Evolutionary conservation across 805 yeast species (phyloP), one percentile per base, ranked within the genome.

Genomic region (Yamadazyma kitorensis): DNA sequence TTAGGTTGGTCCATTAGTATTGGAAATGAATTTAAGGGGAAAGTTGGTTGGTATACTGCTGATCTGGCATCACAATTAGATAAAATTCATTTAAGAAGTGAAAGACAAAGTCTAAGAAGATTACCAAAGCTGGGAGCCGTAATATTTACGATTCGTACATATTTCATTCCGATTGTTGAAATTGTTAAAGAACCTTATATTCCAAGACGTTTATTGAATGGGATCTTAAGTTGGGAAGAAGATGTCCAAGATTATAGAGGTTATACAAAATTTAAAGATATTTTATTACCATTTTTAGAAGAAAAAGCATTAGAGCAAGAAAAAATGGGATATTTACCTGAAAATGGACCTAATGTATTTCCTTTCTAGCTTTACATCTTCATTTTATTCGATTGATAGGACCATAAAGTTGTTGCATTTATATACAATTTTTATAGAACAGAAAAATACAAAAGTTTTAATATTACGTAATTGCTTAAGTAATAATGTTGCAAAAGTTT

Each of bases 31-130:
- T 57, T 58, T 32, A 51, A 55, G 9, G 70, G 65, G 6, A 59
- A 53, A 6, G 77, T 79, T 25, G 84, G 84, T 15, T 80, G 86
- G 86, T 68, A 76, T 47, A 74, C 85, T 1, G 82, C 85, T 5
- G 47, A 54, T 10, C 55, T 61, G 10, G 84, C 84, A 2, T 53
- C 52, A 1, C 67, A 63, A 19, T 54, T 76, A 6, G 59, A 57
- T 12, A 68, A 69, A 39, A 51, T 80, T 20, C 74, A 70, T 53
- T 78, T 70, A 55, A 67, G 86, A 44, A 74, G 81, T 17, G 86
- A 80, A 51, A 62, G 86, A 53, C 86, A 80, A 51, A 67, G 80
- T 29, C 60, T 80, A 33, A 65, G 85, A 45, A 63, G 82, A 47
- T 60, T 80, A 37, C 86, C 86, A 10, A 57, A 66, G 24, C 54